Evolutionary conservation across 2,329 filamentous ascomycete genomes (phyloP).

Genomic region (Fusarium clavum): DNA sequence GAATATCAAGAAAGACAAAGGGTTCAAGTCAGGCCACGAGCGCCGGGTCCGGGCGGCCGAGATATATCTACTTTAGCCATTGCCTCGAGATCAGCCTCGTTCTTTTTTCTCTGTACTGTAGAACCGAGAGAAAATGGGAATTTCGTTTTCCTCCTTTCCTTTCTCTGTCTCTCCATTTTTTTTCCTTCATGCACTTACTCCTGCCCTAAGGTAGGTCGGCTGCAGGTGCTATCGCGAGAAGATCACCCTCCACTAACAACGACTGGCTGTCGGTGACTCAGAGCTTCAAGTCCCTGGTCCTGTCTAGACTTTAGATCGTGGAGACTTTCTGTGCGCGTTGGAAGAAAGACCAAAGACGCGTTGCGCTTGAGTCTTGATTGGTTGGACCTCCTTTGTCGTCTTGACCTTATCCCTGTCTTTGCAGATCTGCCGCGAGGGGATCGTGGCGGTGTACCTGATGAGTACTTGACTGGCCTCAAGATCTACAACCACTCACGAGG

Average conservation of each 20-base stretch:
- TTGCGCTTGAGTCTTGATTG: slow-evolving; percentile 35
- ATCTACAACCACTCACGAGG: slow-evolving; percentile 38
- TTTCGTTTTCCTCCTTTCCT: slow-evolving; percentile 10
- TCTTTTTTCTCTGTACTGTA: slow-evolving; percentile 12
- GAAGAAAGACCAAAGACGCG: slow-evolving; percentile 42
- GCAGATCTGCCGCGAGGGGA: slow-evolving; percentile 33
- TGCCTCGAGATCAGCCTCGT: slow-evolving; percentile 32
- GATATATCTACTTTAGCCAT: slow-evolving; percentile 44
- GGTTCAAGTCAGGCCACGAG: slow-evolving; percentile 24
- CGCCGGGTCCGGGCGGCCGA: slow-evolving; percentile 35
- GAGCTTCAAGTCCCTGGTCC: slow-evolving; percentile 25
- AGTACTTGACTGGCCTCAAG: slow-evolving; percentile 36
- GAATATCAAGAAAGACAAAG: slow-evolving; percentile 25
- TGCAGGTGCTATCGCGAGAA: slow-evolving; percentile 43
- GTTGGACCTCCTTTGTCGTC: slow-evolving; percentile 14
- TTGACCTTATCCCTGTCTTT: slow-evolving; percentile 17
- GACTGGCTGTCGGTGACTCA: slow-evolving; percentile 48
- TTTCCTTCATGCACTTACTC: slow-evolving; percentile 11
- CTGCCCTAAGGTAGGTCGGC: slow-evolving; percentile 18
- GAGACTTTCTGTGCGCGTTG: slow-evolving; percentile 31
- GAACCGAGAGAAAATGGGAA: slow-evolving; percentile 8
- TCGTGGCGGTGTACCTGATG: slow-evolving; percentile 30
- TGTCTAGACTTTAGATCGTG: slow-evolving; percentile 21
- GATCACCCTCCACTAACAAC: slow-evolving; percentile 29
- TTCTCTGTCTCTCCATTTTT: neutral